Evolutionary conservation across 495 filamentous ascomycete species (phyloP).

Genomic region (Penicillium canescens): DNA sequence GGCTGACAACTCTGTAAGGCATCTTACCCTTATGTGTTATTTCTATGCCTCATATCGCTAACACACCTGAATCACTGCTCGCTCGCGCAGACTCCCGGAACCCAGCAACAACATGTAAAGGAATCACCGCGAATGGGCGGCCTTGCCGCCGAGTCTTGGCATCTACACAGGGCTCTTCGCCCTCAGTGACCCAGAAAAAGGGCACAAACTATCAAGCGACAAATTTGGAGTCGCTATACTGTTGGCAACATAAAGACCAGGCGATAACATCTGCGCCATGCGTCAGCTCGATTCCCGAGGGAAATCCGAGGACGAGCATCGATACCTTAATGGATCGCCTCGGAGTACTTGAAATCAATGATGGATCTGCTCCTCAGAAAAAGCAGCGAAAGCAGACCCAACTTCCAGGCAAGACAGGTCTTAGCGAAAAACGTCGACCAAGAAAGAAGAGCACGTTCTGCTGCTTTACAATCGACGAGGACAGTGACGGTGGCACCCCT

Average conservation of each 20-base stretch:
- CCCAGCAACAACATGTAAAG: conserved; percentile 81
- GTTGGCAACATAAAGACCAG: conserved; percentile 95
- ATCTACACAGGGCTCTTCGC: conserved; percentile 36
- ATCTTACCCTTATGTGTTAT: conserved; percentile 28
- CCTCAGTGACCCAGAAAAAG: conserved; percentile 35
- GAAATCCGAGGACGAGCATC: conserved; percentile 68
- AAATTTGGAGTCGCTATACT: conserved; percentile 64
- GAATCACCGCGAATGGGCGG: conserved; percentile 73
- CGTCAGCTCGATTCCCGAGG: conserved; percentile 15
- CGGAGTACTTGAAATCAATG: conserved; percentile 66
- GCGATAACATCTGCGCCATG: conserved; percentile 6
- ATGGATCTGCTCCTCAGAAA: conserved; percentile 14
- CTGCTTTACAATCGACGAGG: conserved; percentile 35
- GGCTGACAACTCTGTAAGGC: conserved; percentile 14
- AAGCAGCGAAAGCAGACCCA: conserved; percentile 13
- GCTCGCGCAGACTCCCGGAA: conserved; percentile 79
- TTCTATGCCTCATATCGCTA: conserved; percentile 72
- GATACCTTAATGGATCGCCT: conserved; percentile 80
- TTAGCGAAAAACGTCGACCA: conserved; percentile 19
- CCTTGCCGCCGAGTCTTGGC: conserved; percentile 74
- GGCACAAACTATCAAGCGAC: conserved; percentile 34
- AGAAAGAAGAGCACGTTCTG: conserved; percentile 29
- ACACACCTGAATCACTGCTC: conserved; percentile 82
- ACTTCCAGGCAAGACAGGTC: conserved; percentile 13
- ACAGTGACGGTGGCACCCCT: conserved; percentile 16